Base-by-base conservation (phyloP, 306 rosid species). In the Ormosia semicastrata region DNA sequence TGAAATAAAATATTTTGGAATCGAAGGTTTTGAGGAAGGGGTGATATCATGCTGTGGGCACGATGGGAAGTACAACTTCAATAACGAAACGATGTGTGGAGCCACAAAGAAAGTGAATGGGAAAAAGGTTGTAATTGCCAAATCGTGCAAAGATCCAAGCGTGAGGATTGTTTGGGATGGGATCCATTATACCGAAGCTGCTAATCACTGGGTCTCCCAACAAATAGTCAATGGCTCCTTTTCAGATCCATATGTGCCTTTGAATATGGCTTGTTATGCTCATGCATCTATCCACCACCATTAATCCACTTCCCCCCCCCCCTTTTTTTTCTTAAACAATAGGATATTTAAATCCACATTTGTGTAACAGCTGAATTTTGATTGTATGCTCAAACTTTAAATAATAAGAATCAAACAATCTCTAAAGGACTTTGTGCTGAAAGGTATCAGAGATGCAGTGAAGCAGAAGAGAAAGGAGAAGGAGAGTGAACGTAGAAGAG, bases 41-140 rank as follows among this genome's bases (percentile, higher is more conserved):
- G 77, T 93, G 65, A 71, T 77, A 37, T 88, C 98, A 33, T 93
- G 98, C 4, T 91, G 98, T 79, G 93, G 94, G 2, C 86, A 91
- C 1, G 96, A 94, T 34, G 97, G 93, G 12, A 86, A 87, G 68
- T 89, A 89, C 63, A 91, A 93, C 77, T 89, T 72, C 87, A 86
- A 88, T 10, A 14, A 85, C 58, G 24, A 0, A 18, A 79, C 34
- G 1, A 84, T 84, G 34, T 87, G 88, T 60, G 88, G 88, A 60
- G 86, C 85, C 18, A 81, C 68, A 4, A 60, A 63, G 5, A 73
- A 3, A 14, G 85, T 85, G 64, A 82, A 73, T 62, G 96, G 92
- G 3, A 81, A 33, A 80, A 81, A 76, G 37, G 13, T 80, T 40
- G 14, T 85, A 34, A 68, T 89, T 37, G 90, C 83, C 32, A 80